Percentiles rank a stretch among this genome's conserved stretches.
These are phyloP conservation scores for Alternaria metachromatica DNA, from an alignment of 2,329 filamentous ascomycete genomes.

Conservation along the genomic window DNA sequence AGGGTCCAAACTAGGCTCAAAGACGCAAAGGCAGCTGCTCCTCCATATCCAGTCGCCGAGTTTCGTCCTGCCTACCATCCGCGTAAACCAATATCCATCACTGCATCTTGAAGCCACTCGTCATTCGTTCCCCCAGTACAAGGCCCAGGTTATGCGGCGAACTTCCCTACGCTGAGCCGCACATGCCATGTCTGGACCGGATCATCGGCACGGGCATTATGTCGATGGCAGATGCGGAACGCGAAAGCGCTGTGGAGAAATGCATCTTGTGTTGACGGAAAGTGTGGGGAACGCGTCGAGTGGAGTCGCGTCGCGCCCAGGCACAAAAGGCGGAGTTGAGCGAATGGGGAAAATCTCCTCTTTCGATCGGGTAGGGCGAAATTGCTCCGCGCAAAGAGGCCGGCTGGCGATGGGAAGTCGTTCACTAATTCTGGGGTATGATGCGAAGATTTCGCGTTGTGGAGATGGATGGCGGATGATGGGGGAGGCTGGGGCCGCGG, in stretches of 20 bases:
- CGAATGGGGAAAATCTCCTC: conserved; percentile 35
- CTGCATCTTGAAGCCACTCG: not conserved
- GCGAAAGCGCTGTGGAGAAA: conserved; percentile 14
- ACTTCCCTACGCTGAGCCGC: not conserved
- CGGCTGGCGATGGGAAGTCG: not conserved
- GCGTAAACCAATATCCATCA: not conserved
- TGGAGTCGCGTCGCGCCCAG: conserved; percentile 6
- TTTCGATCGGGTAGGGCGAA: not conserved
- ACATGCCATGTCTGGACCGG: not conserved
- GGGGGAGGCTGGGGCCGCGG: not conserved
- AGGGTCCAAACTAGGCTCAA: conserved; percentile 12
- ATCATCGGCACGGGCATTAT: not conserved
- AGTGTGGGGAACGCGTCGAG: conserved; percentile 24
- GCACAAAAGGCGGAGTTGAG: not conserved
- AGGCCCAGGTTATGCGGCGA: not conserved
- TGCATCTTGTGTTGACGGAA: conserved; percentile 19
- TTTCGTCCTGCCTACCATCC: not conserved
- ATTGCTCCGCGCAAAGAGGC: conserved; percentile 1
- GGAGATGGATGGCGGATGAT: not conserved
- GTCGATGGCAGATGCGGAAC: not conserved
- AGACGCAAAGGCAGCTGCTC: conserved; percentile 1
- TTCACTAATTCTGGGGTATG: not conserved
- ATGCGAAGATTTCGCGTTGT: not conserved
- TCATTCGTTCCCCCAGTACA: not conserved
- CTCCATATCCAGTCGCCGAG: not conserved